phyloP scores from a whole-genome alignment of 768 basidiomycete genomes.

The Rhodotorula taiwanensis region DNA sequence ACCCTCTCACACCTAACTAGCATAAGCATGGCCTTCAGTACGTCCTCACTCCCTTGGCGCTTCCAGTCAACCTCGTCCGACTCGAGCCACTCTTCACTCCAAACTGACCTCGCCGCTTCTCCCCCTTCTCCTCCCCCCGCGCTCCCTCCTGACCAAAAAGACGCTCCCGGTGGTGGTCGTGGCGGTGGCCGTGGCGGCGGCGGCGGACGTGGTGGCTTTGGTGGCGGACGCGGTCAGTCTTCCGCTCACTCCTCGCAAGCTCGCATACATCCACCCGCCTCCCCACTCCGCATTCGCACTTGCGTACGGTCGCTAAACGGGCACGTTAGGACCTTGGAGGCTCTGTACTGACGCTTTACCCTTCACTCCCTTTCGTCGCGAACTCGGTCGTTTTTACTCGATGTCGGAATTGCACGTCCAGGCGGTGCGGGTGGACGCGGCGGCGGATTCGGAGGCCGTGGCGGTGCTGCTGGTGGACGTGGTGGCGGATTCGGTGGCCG shows the following conservation, averaged over 20 bases:
- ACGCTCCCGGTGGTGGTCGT: conserved; percentile 18
- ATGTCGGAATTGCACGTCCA: not conserved
- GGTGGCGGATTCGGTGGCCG: conserved; percentile 42
- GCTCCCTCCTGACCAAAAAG: not conserved
- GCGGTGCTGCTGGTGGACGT: conserved; percentile 40
- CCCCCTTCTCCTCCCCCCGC: not conserved
- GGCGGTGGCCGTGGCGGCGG: conserved; percentile 1
- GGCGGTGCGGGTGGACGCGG: conserved; percentile 47
- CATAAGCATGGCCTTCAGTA: conserved; percentile 27
- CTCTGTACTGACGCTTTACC: not conserved
- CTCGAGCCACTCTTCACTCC: not conserved
- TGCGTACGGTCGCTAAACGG: too few relatives aligned
- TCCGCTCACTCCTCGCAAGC: not conserved
- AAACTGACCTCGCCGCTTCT: not conserved
- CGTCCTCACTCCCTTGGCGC: not conserved
- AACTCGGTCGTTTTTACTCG: not conserved
- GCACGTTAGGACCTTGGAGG: too few relatives aligned
- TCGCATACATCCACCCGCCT: too few relatives aligned
- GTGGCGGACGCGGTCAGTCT: conserved; percentile 7
- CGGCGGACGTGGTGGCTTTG: conserved; percentile 2
- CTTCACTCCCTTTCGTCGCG: too few relatives aligned
- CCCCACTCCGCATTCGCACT: too few relatives aligned
- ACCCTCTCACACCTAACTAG: not conserved
- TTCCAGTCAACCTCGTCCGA: not conserved
- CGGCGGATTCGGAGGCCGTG: conserved; percentile 46